Percentiles rank a stretch among this genome's conserved stretches.
Evolutionary conservation across 495 filamentous ascomycete genomes (phyloP).

Genomic region (Aspergillus funiculosus): DNA sequence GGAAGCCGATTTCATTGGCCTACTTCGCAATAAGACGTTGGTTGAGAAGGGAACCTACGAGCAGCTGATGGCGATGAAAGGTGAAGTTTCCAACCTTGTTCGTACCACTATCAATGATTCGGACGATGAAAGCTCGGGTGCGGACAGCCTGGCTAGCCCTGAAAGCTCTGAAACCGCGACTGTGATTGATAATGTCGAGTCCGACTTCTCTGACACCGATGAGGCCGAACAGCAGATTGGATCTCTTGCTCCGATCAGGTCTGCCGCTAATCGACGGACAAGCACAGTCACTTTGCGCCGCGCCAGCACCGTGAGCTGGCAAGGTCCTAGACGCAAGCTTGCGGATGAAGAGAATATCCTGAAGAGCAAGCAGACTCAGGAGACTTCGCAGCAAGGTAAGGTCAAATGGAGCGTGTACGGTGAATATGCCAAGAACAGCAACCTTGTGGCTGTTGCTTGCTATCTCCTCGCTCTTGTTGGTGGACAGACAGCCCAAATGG

Average conservation of each 20-base stretch:
- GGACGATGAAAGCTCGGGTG: conserved; percentile 51
- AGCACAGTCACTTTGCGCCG: conserved; percentile 77
- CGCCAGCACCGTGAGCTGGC: conserved; percentile 88
- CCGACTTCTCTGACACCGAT: conserved; percentile 54
- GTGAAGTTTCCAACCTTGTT: conserved; percentile 79
- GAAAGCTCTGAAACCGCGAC: conserved; percentile 50
- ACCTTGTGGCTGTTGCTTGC: conserved; percentile 72
- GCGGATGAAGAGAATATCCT: conserved; percentile 73
- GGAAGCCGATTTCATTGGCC: conserved; percentile 77
- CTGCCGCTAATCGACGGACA: conserved; percentile 49
- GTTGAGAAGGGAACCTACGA: conserved; percentile 84
- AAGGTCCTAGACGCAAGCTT: conserved; percentile 72
- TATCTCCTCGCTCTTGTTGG: conserved; percentile 74
- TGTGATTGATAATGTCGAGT: conserved; percentile 46
- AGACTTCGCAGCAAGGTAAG: conserved; percentile 86
- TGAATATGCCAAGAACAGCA: conserved; percentile 92
- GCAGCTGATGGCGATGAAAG: conserved; percentile 89
- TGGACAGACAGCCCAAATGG: conserved; percentile 74
- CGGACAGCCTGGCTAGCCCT: conserved; percentile 47
- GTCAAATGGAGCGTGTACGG: conserved; percentile 90
- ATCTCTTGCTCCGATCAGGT: conserved; percentile 65
- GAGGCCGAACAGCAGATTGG: conserved; percentile 64
- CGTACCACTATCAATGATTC: conserved; percentile 67
- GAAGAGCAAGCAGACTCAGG: conserved; percentile 80
- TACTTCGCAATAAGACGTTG: conserved; percentile 77